Conservation (phyloP, 306 rosid genomes). For the Ziziphus jujuba region DNA sequence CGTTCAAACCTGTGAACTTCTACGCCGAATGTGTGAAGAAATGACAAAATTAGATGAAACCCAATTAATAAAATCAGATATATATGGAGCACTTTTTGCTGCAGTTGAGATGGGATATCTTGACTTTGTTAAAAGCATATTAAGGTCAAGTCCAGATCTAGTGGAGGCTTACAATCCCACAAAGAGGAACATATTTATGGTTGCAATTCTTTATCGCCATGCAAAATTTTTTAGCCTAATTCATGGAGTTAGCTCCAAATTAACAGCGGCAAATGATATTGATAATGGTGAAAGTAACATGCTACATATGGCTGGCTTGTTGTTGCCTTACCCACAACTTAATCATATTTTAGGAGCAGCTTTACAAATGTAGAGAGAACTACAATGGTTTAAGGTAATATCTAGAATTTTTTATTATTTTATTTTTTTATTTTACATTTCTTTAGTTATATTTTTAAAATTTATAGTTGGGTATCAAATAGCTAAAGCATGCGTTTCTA, state of each 20-base stretch:
- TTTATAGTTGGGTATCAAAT: too few relatives aligned
- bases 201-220: not conserved
- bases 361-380: constrained; percentile 19
- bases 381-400: constrained; percentile 20
- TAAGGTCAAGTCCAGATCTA: not conserved
- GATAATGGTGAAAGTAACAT: not conserved
- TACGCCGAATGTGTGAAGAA: not conserved
- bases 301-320: constrained; percentile 16
- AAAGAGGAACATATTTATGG: not conserved
- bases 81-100: not conserved
- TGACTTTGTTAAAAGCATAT: not conserved
- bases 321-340: not conserved
- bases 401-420: too few relatives aligned
- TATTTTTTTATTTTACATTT: too few relatives aligned
- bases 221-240: constrained; percentile 12
- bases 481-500: too few relatives aligned
- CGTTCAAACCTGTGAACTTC: too few relatives aligned
- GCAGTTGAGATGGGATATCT: not conserved
- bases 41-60: fast-evolving
- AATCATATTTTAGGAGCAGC: constrained; percentile 17
- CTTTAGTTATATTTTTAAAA: too few relatives aligned
- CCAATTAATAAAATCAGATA: not conserved
- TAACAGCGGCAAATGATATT: not conserved
- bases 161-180: fast-evolving
- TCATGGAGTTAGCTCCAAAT: not conserved